phyloP scores from a whole-genome alignment of 345 rosid species.

The Eucalyptus polybractea region DNA sequence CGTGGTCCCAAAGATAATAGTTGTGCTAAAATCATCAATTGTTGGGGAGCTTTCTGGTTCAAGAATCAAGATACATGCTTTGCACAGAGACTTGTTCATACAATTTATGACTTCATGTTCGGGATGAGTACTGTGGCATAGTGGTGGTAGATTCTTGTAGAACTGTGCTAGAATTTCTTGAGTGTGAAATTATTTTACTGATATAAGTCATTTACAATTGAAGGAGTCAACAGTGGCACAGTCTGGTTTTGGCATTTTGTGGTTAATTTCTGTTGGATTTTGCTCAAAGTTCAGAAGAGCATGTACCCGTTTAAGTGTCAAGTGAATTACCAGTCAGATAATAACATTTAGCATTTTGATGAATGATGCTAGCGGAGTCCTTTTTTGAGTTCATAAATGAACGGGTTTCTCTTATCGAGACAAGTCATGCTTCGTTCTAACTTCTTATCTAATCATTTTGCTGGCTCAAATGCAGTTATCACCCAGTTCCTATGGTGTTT shows the following conservation, averaged over 20 bases:
- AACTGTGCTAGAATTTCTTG: background rate
- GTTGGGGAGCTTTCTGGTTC: background rate
- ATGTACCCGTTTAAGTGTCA: background rate
- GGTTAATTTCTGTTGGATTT: background rate
- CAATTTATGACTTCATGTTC: background rate
- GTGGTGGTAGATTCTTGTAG: background rate
- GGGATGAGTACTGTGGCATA: background rate
- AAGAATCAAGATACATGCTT: background rate
- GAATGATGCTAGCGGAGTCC: background rate
- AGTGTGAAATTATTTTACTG: background rate
- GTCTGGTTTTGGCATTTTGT: background rate
- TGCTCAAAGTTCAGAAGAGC: background rate
- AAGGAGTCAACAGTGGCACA: background rate
- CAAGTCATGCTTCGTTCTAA: background rate
- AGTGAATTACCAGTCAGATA: background rate
- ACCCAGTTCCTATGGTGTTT: constrained; percentile 92
- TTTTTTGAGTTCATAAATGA: background rate
- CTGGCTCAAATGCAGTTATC: constrained; percentile 51
- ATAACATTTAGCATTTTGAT: background rate
- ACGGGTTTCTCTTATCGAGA: background rate
- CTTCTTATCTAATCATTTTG: background rate
- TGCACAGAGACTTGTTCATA: background rate
- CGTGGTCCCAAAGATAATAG: background rate
- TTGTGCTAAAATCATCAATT: background rate
- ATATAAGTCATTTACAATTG: background rate